Evolutionary conservation across 129 eudicot species (phyloP), one percentile per base, ranked within the genome.

Genomic region (Tagetes erecta): DNA sequence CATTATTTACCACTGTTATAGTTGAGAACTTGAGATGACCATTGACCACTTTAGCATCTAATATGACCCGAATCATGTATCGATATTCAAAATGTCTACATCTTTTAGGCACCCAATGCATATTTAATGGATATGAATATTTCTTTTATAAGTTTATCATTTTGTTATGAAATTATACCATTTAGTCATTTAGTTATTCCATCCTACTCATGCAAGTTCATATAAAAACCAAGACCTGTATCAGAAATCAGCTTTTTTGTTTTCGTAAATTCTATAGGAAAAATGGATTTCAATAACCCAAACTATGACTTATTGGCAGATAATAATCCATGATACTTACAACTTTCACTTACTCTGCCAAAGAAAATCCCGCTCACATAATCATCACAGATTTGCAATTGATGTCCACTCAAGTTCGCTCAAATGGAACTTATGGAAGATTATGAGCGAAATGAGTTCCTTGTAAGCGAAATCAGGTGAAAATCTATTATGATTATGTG

Each of bases 51-150:
- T 30, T 58, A 39, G 64, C n/a, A 35, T 58, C 39, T 58, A 58
- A 58, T 33, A 9, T 58, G 33, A 58, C 39, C 64, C 8, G 39
- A 58, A 31, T 58, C 64, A 58, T 58, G 39, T 39, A 58, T 9
- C 36, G 7, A 55, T 55, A 20, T 20, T 55, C 5, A 51, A 51
- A 51, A n/a, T 51, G 31, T 51, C 57, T 13, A 51, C 57, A 51
- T 51, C 30, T 51, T 55, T 55, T 58, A 58, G 64, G 64, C 38
- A 9, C 39, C 64, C 64, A 58, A 34, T 31, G 40, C 64, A 33
- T 58, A 11, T 9, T 14, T 0, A 58, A 8, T 58, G n/a, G 8
- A 59, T 59, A 9, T 59, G 39, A 51, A 11, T 9, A 7, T 49
- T 49, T 10, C 9, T 49, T 49, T 49, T 49, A 57, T 59, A 59